phyloP scores from a whole-genome alignment of 1,284 basidiomycete genomes.

The Ceratobasidium papillatum region DNA sequence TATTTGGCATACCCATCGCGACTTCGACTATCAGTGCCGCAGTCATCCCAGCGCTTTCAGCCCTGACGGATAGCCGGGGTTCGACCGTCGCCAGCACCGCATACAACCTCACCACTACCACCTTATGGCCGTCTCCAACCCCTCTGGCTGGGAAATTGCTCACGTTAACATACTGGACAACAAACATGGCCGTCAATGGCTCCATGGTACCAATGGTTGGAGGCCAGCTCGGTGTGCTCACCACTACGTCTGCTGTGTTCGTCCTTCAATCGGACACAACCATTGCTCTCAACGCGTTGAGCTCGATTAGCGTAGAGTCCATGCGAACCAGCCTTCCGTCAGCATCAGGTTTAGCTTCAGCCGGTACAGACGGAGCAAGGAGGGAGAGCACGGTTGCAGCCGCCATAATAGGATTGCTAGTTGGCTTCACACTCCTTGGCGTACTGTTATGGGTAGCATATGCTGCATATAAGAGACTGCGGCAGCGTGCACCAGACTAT shows the following conservation, averaged over 20 bases:
- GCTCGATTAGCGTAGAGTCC: not conserved
- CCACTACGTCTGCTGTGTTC: not conserved
- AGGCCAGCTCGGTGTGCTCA: constrained; percentile 8
- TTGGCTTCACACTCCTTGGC: not conserved
- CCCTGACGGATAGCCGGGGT: not conserved
- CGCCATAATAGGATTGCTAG: not conserved
- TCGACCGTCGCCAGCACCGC: not conserved
- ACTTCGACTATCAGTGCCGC: not conserved
- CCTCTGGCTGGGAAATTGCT: not conserved
- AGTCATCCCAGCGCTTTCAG: not conserved
- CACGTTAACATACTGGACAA: constrained; percentile 15
- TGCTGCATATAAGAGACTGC: too few relatives aligned
- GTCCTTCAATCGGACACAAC: constrained; percentile 7
- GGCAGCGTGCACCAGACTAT: not conserved
- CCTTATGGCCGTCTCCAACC: not conserved
- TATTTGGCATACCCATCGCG: not conserved
- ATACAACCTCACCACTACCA: not conserved
- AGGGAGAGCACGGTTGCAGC: not conserved
- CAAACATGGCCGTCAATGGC: constrained; percentile 18
- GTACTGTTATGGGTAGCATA: not conserved
- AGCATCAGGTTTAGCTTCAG: not conserved
- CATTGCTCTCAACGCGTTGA: not conserved
- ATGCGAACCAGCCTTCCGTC: not conserved
- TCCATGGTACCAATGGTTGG: constrained; percentile 14
- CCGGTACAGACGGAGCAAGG: not conserved